Conservation (phyloP, 169 alveolate genomes). For the Cryptosporidium parvum region DNA sequence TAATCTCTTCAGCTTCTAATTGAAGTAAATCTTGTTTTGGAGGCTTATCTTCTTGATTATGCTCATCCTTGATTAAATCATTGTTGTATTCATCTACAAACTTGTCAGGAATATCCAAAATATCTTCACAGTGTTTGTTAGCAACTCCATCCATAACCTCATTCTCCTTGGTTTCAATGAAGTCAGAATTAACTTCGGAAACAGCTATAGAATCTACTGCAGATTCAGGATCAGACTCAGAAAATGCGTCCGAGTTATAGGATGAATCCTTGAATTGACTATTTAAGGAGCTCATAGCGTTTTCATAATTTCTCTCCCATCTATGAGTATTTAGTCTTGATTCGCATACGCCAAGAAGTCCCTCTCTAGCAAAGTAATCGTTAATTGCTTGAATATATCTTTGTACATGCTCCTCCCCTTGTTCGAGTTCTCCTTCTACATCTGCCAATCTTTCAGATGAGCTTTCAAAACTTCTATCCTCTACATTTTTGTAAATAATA, state of each 20-base stretch:
- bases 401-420: conserved; percentile 43
- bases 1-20: neutral
- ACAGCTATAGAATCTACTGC: neutral
- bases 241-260: neutral
- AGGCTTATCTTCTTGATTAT: neutral
- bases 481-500: neutral
- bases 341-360: conserved; percentile 24
- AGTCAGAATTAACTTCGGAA: neutral
- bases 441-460: conserved; percentile 24
- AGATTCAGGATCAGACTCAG: neutral
- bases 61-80: neutral
- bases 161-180: neutral
- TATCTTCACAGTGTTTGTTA: neutral
- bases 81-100: no score
- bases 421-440: conserved; percentile 17
- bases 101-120: neutral
- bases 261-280: conserved; percentile 11
- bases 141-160: neutral
- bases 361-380: conserved; percentile 29
- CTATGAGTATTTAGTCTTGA: conserved; percentile 51
- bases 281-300: conserved; percentile 59
- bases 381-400: conserved; percentile 40
- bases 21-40: neutral
- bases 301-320: conserved; percentile 54
- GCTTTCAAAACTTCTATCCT: neutral